phyloP scores from a whole-genome alignment of 495 filamentous ascomycete species.

The Hypoxylon trugodes region DNA sequence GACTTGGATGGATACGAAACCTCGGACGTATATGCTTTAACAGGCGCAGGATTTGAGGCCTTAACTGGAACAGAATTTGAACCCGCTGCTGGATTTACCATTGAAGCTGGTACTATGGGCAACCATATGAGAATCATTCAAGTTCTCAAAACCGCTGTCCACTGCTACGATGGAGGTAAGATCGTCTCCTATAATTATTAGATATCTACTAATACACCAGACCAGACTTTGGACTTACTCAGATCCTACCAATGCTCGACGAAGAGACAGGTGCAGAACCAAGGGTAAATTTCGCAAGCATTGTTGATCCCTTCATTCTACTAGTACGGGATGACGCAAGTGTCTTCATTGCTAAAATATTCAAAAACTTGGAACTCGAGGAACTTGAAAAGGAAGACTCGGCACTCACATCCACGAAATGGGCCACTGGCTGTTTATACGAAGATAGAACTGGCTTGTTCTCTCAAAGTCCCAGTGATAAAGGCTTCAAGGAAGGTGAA shows the following conservation, averaged over 20 bases:
- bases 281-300: constrained; percentile 79
- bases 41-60: constrained; percentile 69
- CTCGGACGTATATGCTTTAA: constrained; percentile 68
- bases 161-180: constrained; percentile 88
- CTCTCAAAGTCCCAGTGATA: constrained; percentile 50
- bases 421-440: constrained; percentile 84
- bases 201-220: constrained; percentile 37
- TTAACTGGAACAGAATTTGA: constrained; percentile 84
- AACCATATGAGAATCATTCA: constrained; percentile 81
- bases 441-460: constrained; percentile 69
- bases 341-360: constrained; percentile 75
- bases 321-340: constrained; percentile 84
- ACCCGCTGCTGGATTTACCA: constrained; percentile 79
- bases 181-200: constrained; percentile 45
- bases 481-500: constrained; percentile 51
- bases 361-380: constrained; percentile 84
- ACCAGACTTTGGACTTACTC: constrained; percentile 82
- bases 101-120: constrained; percentile 82
- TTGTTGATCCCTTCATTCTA: constrained; percentile 87
- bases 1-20: constrained; percentile 63
- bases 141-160: constrained; percentile 80
- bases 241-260: constrained; percentile 90
- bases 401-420: constrained; percentile 65
- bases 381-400: constrained; percentile 71
- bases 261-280: constrained; percentile 83